Base-by-base conservation (phyloP, 2,329 filamentous ascomycete species). In the Arthrobotrys megalospora region DNA sequence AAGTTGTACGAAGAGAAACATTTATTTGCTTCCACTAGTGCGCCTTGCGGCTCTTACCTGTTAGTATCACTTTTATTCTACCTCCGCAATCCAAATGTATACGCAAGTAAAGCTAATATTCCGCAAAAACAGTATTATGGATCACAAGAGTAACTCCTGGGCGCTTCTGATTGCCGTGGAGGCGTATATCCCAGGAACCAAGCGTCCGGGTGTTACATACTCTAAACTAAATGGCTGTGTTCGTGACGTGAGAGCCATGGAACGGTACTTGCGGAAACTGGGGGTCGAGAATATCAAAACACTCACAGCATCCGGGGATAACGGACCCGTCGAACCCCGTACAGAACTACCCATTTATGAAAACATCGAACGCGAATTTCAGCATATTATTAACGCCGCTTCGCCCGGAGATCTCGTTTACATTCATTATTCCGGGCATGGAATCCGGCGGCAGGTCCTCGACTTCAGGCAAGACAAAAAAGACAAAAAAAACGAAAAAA, bases 371-470 rank as follows among this genome's bases (percentile, higher is more conserved):
- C 75, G 75, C 6, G 75, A 79, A 28, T 41, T 79, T n/a, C 14
- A 79, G 0, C 6, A 38, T 38, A 68, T 79, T 19, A 79, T 16
- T 34, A 7, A 65, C 3, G 48, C 38, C 19, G 62, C 75, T 10
- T 12, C 11, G 10, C 16, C 6, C 19, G 75, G 67, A 1, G 73
- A 78, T 38, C 12, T 79, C 10, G 68, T 79, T 11, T 79, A 79
- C 32, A 68, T 79, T 50, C 75, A 79, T 41, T 79, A 72, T 28
- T 79, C 75, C n/a, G 75, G 75, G 2, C 75, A 79, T 41, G 68
- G 75, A n/a, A 58, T 79, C 21, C 62, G 68, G 0, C 53, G 67
- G 4, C 1, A 16, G 1, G 36, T 19, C 1, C 41, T 52, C 12
- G 47, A 14, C 0, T 12, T 11, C 1, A 1, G 8, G 0, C 16